Evolutionary conservation across 495 filamentous ascomycete species (phyloP).

Genomic region (Neurospora pannonica): DNA sequence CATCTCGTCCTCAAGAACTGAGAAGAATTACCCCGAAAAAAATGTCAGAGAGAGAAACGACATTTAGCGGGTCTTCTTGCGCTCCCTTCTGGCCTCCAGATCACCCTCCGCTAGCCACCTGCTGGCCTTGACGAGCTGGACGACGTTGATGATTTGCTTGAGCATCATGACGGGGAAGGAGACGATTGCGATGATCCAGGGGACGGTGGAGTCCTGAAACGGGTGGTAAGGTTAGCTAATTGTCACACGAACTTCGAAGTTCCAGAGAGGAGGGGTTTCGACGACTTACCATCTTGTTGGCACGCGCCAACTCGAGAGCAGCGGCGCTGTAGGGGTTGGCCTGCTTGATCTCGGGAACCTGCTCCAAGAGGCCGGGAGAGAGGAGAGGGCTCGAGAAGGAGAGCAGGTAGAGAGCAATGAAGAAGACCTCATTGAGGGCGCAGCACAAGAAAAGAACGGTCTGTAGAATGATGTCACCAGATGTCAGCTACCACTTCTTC

Average conservation of each 20-base stretch:
- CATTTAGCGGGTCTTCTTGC: conserved; percentile 20
- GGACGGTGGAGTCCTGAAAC: conserved; percentile 42
- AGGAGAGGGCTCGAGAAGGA: conserved; percentile 86
- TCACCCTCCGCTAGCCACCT: conserved; percentile 90
- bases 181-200: conserved; percentile 80
- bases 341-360: conserved; percentile 43
- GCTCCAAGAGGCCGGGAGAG: conserved; percentile 66
- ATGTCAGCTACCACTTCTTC: conserved; percentile 9
- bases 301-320: conserved; percentile 82
- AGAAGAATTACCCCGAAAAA: background rate
- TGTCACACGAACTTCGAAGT: no score
- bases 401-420: conserved; percentile 94
- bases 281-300: conserved; percentile 83
- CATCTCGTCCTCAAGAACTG: background rate
- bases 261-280: no score
- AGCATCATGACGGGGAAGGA: conserved; percentile 76
- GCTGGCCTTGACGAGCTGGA: conserved; percentile 90
- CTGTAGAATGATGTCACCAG: conserved; percentile 32
- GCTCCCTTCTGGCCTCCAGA: conserved; percentile 41
- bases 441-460: conserved; percentile 87
- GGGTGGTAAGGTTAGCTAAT: background rate
- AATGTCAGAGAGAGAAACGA: background rate
- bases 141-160: conserved; percentile 90
- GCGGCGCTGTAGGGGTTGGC: conserved; percentile 79
- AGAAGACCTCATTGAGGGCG: conserved; percentile 86